Conservation (phyloP, 2,329 filamentous ascomycete genomes). For the Aspergillus cejpii region DNA sequence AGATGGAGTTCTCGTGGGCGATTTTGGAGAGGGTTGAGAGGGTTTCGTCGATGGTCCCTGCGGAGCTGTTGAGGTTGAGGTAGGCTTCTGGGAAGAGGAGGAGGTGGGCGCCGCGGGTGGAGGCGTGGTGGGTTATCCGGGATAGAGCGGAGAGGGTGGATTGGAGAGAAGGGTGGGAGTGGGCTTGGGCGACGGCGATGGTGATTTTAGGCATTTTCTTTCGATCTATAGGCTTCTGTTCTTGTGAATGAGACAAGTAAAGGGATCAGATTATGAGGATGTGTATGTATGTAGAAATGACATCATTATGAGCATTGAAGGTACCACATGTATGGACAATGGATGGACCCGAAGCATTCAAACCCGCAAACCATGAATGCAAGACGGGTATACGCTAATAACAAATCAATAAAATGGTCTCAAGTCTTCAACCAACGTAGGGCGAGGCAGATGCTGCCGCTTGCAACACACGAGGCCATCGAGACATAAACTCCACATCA, state of each 20-base stretch:
- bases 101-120: constrained; percentile 55
- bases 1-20: too few relatives aligned
- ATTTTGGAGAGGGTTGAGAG: too few relatives aligned
- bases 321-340: constrained; percentile 1
- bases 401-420: too few relatives aligned
- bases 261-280: too few relatives aligned
- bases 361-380: not conserved
- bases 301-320: too few relatives aligned
- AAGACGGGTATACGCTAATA: constrained; percentile 3
- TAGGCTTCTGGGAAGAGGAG: constrained; percentile 89
- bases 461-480: constrained; percentile 37
- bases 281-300: too few relatives aligned
- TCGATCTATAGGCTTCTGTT: not conserved
- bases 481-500: constrained; percentile 38
- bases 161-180: constrained; percentile 36
- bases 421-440: too few relatives aligned
- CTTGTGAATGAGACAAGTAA: not conserved
- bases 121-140: constrained; percentile 57
- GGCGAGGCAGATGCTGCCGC: too few relatives aligned
- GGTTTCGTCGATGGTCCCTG: too few relatives aligned
- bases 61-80: too few relatives aligned
- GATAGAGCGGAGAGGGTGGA: constrained; percentile 63
- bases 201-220: constrained; percentile 38
- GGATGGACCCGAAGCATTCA: not conserved
- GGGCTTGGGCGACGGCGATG: constrained; percentile 44